Evolutionary conservation across 2,329 filamentous ascomycete genomes (phyloP).

Genomic region (Epichloe sibirici): DNA sequence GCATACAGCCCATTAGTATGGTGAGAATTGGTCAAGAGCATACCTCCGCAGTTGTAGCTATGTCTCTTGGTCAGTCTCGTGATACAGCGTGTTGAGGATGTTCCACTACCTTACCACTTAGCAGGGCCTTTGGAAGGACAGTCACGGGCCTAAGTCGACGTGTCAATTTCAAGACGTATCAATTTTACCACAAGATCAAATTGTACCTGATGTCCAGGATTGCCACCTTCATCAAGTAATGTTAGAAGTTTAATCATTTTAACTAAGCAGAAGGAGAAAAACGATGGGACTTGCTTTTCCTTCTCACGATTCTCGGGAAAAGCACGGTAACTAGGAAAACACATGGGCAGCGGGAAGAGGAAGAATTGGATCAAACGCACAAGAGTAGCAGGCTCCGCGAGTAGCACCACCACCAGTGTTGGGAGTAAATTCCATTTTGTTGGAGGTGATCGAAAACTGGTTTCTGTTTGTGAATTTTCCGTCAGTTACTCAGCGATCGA

Average conservation of each 20-base stretch:
- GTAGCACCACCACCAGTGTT: conserved; percentile 9
- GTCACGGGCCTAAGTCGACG: conserved; percentile 55
- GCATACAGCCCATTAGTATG: conserved; percentile 6
- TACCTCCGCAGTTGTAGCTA: conserved; percentile 74
- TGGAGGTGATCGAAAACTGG: too few relatives aligned
- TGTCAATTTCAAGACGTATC: conserved; percentile 9
- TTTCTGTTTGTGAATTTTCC: not conserved
- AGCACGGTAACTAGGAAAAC: not conserved
- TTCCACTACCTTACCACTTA: conserved; percentile 52
- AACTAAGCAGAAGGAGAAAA: not conserved
- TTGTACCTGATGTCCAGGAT: conserved; percentile 62
- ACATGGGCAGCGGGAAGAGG: not conserved
- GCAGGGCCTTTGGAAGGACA: conserved; percentile 75
- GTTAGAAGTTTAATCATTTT: not conserved
- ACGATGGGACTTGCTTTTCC: not conserved
- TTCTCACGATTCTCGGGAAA: not conserved
- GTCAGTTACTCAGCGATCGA: not conserved
- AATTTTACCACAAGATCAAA: not conserved
- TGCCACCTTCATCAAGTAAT: conserved; percentile 45
- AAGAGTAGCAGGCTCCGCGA: conserved; percentile 40
- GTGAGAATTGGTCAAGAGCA: conserved; percentile 20
- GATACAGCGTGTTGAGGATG: not conserved
- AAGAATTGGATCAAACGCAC: conserved; percentile 23
- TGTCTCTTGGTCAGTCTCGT: conserved; percentile 10
- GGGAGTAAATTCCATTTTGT: conserved; percentile 25